Evolutionary conservation across 192 early-diverging fungal species (phyloP).

Genomic region (Phlyctochytrium planicorne): DNA sequence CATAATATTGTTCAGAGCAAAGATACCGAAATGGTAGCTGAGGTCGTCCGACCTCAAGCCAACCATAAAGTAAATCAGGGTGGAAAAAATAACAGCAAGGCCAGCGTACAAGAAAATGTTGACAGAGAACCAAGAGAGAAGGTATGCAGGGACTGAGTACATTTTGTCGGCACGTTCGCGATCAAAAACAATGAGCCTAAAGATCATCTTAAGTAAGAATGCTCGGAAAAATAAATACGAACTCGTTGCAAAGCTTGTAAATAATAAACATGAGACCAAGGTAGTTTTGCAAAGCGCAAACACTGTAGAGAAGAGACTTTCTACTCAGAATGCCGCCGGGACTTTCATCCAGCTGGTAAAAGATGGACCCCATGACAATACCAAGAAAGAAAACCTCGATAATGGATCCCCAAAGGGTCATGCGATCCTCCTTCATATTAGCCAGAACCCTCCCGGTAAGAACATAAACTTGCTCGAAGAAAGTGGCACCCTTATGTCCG

Average conservation of each 20-base stretch:
- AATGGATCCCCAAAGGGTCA: constrained; percentile 45
- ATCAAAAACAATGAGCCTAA: constrained; percentile 49
- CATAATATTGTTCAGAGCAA: constrained; percentile 19
- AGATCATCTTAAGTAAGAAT: background rate
- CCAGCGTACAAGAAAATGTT: constrained; percentile 35
- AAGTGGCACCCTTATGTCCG: background rate
- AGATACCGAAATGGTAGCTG: constrained; percentile 39
- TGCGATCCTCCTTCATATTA: constrained; percentile 40
- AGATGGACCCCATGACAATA: constrained; percentile 37
- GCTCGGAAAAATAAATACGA: constrained; percentile 11
- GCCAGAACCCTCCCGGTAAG: constrained; percentile 25
- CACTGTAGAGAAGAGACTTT: constrained; percentile 35
- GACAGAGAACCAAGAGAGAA: constrained; percentile 38
- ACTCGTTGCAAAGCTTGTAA: constrained; percentile 41
- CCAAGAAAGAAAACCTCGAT: constrained; percentile 41
- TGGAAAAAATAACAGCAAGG: constrained; percentile 31
- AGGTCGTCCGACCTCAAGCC: constrained; percentile 42
- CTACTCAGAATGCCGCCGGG: constrained; percentile 38
- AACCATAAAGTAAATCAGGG: constrained; percentile 46
- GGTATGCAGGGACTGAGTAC: constrained; percentile 45
- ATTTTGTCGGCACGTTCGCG: constrained; percentile 49
- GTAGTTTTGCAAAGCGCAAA: constrained; percentile 41
- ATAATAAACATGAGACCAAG: constrained; percentile 46
- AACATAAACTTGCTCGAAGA: constrained; percentile 31
- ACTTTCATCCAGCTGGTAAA: constrained; percentile 38